These are phyloP conservation scores for Dryadomyces sulphureus DNA, from an alignment of 2,329 filamentous ascomycete species.

Conservation along the genomic window DNA sequence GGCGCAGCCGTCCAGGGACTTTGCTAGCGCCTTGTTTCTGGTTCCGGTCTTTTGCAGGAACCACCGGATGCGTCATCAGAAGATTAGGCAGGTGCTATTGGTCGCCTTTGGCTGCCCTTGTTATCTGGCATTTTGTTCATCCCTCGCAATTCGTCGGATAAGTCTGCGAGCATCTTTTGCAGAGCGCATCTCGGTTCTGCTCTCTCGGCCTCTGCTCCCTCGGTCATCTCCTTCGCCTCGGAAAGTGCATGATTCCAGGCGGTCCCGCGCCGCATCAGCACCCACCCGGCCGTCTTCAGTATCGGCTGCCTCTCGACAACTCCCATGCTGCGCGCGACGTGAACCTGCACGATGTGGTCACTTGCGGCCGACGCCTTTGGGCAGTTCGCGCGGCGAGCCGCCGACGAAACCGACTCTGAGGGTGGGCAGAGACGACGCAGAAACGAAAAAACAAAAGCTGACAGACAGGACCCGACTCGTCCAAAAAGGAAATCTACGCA, in stretches of 20 bases:
- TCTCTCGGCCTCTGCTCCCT: too few relatives aligned
- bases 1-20: too few relatives aligned
- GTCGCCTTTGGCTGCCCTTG: neutral
- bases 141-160: too few relatives aligned
- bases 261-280: too few relatives aligned
- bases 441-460: neutral
- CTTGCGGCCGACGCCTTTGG: conserved; percentile 20
- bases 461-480: conserved; percentile 52
- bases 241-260: too few relatives aligned
- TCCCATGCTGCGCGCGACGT: neutral
- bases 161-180: too few relatives aligned
- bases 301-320: too few relatives aligned
- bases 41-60: neutral
- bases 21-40: neutral
- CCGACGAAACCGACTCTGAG: conserved; percentile 31
- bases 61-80: conserved; percentile 1
- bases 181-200: too few relatives aligned
- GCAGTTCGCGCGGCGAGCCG: conserved; percentile 26
- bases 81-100: neutral
- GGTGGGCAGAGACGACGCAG: conserved; percentile 19
- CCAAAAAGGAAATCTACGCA: conserved; percentile 84
- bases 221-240: too few relatives aligned
- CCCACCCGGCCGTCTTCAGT: too few relatives aligned
- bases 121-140: neutral
- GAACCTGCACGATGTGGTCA: conserved; percentile 4